These are phyloP conservation scores for Dactylellina haptotyla DNA, from an alignment of 2,329 filamentous ascomycete genomes.

Conservation along the genomic window DNA sequence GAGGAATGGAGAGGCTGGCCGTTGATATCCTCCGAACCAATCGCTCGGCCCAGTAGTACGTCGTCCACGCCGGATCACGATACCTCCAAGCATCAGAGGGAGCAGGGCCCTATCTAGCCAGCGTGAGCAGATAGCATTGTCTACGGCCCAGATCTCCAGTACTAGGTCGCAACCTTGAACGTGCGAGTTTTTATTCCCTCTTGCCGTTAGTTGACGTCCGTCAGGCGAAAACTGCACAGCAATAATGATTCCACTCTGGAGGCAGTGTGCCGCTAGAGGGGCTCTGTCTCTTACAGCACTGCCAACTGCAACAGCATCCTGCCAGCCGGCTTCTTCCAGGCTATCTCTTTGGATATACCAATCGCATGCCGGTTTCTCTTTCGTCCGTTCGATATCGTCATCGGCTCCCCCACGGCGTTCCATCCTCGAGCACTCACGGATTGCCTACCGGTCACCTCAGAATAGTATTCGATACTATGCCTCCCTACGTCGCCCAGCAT, in stretches of 20 bases:
- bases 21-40: background rate
- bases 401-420: background rate
- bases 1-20: background rate
- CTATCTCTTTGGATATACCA: background rate
- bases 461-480: slow-evolving; percentile 10
- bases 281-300: background rate
- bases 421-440: slow-evolving; percentile 3
- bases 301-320: slow-evolving; percentile 3
- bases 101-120: too few species aligned
- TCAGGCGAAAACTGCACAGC: background rate
- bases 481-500: slow-evolving; percentile 24
- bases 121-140: too few species aligned
- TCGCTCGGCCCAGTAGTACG: background rate
- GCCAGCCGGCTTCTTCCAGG: slow-evolving; percentile 9
- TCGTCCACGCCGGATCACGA: background rate
- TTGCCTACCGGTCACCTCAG: background rate
- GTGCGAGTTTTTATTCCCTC: background rate
- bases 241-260: slow-evolving; percentile 44
- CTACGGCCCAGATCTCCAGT: background rate
- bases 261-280: slow-evolving; percentile 22
- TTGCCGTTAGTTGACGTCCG: background rate
- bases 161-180: too few species aligned
- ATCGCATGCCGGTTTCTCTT: background rate
- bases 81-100: background rate
- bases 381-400: slow-evolving; percentile 22